Percentiles rank a stretch among this genome's conserved stretches.
These are phyloP conservation scores for Fonsecaea pugnacius DNA, from an alignment of 2,329 filamentous ascomycete genomes.

Conservation along the genomic window DNA sequence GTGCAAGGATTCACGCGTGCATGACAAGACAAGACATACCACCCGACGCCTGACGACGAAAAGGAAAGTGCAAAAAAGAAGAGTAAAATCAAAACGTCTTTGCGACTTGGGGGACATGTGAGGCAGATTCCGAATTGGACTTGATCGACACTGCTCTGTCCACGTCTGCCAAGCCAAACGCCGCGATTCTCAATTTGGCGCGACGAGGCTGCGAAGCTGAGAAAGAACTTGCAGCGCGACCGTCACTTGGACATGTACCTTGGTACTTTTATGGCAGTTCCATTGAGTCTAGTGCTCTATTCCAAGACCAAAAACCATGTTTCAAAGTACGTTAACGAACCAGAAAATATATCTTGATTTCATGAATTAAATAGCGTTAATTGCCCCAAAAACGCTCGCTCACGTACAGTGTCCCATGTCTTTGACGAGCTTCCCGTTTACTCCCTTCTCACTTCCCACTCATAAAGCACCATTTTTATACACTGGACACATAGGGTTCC, in stretches of 20 bases:
- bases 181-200: background rate
- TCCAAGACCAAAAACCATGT: no score
- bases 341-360: no score
- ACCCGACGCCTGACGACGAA: background rate
- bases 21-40: background rate
- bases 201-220: background rate
- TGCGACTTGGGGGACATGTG: background rate
- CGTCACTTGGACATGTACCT: no score
- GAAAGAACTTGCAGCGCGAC: no score
- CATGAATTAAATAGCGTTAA: no score
- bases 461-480: background rate
- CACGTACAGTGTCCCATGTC: background rate
- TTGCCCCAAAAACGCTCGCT: no score
- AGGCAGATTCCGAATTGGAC: background rate
- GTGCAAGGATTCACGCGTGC: constrained; percentile 2
- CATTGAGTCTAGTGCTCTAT: no score
- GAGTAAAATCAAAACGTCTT: background rate
- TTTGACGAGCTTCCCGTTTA: background rate
- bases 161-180: constrained; percentile 1
- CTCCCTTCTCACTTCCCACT: background rate
- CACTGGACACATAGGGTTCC: background rate
- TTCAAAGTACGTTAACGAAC: no score
- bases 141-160: background rate
- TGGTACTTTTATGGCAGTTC: no score
- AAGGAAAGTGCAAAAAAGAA: background rate